Conservation (phyloP, 495 filamentous ascomycete species). For the Neurospora hispaniola region DNA sequence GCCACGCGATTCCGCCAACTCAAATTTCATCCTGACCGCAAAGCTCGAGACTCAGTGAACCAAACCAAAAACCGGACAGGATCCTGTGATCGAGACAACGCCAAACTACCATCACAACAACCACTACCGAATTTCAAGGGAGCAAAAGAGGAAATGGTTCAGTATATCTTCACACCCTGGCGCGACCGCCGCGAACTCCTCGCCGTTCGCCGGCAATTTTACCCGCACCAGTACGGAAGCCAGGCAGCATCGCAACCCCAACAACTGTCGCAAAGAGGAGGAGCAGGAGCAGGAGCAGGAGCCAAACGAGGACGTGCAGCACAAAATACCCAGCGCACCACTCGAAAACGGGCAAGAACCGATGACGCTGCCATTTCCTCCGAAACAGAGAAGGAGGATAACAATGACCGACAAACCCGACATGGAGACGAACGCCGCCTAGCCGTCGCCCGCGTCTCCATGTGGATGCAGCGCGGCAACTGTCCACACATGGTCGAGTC, state of each 20-base stretch:
- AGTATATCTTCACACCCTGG: slow-evolving; percentile 75
- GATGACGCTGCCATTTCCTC: too few relatives aligned
- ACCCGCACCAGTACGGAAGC: slow-evolving; percentile 26
- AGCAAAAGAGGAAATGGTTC: slow-evolving; percentile 43
- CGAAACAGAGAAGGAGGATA: too few relatives aligned
- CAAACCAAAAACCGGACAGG: not conserved
- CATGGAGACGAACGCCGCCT: slow-evolving; percentile 12
- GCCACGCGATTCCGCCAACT: not conserved
- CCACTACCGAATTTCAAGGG: not conserved
- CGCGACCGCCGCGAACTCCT: slow-evolving; percentile 55
- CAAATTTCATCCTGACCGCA: not conserved
- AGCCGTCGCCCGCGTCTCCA: slow-evolving; percentile 38
- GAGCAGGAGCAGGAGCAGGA: not conserved
- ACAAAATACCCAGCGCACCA: not conserved
- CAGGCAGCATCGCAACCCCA: not conserved
- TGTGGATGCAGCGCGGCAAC: slow-evolving; percentile 57
- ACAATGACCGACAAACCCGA: too few relatives aligned
- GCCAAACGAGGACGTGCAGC: not conserved
- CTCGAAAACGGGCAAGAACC: too few relatives aligned
- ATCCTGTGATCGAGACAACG: not conserved
- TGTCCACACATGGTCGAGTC: slow-evolving; percentile 76
- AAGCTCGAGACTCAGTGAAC: not conserved
- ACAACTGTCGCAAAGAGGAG: not conserved
- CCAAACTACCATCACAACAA: not conserved
- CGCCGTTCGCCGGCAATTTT: slow-evolving; percentile 56